phyloP scores from a whole-genome alignment of 1,284 basidiomycete species.

The Mycena sp. region DNA sequence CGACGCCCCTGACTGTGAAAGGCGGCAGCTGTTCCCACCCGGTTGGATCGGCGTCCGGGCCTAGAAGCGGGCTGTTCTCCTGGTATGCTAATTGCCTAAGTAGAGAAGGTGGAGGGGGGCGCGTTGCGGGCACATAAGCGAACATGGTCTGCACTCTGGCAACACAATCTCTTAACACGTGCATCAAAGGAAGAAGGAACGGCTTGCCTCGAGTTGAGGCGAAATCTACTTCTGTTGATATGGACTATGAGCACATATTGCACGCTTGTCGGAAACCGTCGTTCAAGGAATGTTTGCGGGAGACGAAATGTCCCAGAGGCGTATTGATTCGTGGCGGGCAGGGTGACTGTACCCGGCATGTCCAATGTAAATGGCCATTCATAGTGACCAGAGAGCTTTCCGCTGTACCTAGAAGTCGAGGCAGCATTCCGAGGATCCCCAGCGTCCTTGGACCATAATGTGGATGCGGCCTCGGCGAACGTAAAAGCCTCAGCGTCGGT shows the following conservation, averaged over 20 bases:
- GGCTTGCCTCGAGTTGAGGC: constrained; percentile 44
- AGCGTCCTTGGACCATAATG: constrained; percentile 24
- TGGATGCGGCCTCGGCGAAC: constrained; percentile 20
- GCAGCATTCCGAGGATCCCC: constrained; percentile 16
- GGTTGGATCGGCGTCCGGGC: constrained; percentile 55
- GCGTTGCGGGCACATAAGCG: constrained; percentile 56
- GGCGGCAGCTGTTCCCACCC: constrained; percentile 56
- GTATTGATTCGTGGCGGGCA: constrained; percentile 9
- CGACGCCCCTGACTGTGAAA: constrained; percentile 49
- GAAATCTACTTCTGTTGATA: constrained; percentile 53
- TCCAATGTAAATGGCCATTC: constrained; percentile 28
- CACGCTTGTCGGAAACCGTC: constrained; percentile 52
- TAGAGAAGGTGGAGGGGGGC: constrained; percentile 53
- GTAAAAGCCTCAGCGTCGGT: constrained; percentile 21
- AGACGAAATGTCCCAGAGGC: constrained; percentile 34
- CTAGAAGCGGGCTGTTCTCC: constrained; percentile 50
- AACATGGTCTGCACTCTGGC: constrained; percentile 58
- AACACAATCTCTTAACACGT: neutral
- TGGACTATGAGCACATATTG: constrained; percentile 56
- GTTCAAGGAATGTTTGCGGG: constrained; percentile 59
- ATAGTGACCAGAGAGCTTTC: constrained; percentile 25
- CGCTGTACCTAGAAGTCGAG: neutral
- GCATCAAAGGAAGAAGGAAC: neutral
- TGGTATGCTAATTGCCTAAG: constrained; percentile 59
- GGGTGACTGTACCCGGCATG: constrained; percentile 12